These are phyloP conservation scores for Didymella lethalis DNA, from an alignment of 2,329 filamentous ascomycete genomes.

Conservation along the genomic window DNA sequence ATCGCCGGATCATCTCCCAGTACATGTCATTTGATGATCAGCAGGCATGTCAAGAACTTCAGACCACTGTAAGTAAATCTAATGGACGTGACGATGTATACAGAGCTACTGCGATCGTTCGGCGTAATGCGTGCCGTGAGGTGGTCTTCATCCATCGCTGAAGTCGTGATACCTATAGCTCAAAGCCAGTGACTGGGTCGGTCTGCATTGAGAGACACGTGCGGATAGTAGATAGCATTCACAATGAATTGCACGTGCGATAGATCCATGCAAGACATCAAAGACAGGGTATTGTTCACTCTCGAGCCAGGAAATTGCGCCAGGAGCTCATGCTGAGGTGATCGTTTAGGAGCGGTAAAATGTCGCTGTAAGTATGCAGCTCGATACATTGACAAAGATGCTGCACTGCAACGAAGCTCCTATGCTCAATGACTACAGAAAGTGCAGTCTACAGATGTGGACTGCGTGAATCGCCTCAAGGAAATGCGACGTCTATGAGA, in stretches of 20 bases:
- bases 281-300: slow-evolving; percentile 50
- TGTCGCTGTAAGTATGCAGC: background rate
- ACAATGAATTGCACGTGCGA: slow-evolving; percentile 45
- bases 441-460: background rate
- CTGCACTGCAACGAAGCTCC: background rate
- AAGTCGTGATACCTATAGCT: no score
- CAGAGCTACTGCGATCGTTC: no score
- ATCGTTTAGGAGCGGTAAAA: background rate
- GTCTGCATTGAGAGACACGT: no score
- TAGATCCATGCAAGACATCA: slow-evolving; percentile 15
- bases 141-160: no score
- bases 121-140: no score
- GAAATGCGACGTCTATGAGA: background rate
- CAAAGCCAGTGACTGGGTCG: no score
- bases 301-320: slow-evolving; percentile 55
- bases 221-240: slow-evolving; percentile 29
- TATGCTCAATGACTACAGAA: background rate
- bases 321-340: slow-evolving; percentile 32
- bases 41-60: no score
- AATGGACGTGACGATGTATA: no score
- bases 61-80: no score
- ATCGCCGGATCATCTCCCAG: no score
- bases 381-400: background rate
- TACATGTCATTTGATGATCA: no score
- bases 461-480: background rate